Conservation (phyloP, 192 early-diverging fungal species). For the Umbelopsis sp. region DNA sequence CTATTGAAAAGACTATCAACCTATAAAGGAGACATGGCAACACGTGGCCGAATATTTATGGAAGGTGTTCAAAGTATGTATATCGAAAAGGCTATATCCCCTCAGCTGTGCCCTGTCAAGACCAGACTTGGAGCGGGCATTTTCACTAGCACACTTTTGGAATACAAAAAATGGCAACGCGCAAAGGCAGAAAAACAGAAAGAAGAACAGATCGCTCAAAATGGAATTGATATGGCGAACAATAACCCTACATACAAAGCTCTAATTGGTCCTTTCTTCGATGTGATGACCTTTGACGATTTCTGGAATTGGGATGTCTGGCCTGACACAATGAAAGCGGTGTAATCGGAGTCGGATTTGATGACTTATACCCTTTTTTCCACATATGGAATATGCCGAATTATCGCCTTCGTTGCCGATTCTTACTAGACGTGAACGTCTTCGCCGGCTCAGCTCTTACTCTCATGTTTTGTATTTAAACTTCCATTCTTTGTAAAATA, state of each 20-base stretch:
- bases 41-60: neutral
- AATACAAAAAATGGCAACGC: slow-evolving; percentile 21
- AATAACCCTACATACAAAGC: neutral
- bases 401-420: too few relatives aligned
- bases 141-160: slow-evolving; percentile 15
- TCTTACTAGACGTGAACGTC: too few relatives aligned
- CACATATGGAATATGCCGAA: too few relatives aligned
- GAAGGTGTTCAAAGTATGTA: slow-evolving; percentile 11
- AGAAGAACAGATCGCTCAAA: neutral
- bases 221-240: neutral
- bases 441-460: too few relatives aligned
- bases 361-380: neutral
- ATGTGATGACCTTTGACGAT: slow-evolving; percentile 17
- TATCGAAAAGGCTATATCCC: neutral
- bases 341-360: neutral
- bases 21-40: neutral
- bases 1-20: slow-evolving; percentile 6
- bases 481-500: too few relatives aligned
- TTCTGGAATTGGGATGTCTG: slow-evolving; percentile 5
- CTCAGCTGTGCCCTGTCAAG: slow-evolving; percentile 6
- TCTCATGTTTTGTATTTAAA: too few relatives aligned
- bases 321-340: neutral
- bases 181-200: neutral
- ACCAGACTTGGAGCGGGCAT: slow-evolving; percentile 22
- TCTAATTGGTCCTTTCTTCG: neutral